These are phyloP conservation scores for Rhizoctonia solani DNA, from an alignment of 1,284 basidiomycete genomes.

Conservation along the genomic window DNA sequence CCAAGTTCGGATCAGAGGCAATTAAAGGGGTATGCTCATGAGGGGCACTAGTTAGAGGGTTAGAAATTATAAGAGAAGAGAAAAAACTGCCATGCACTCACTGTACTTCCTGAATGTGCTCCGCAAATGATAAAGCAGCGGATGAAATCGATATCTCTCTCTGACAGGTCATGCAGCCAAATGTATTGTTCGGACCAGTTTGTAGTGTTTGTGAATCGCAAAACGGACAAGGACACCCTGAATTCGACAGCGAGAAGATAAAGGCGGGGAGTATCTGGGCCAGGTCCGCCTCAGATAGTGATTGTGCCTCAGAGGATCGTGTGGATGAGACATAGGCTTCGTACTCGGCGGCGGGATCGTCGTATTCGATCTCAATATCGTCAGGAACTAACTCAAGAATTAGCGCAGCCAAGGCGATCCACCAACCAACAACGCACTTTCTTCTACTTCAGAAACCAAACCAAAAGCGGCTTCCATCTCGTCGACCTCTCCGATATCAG, in stretches of 20 bases:
- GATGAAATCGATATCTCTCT: neutral
- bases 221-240: constrained; percentile 24
- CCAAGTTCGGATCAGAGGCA: constrained; percentile 26
- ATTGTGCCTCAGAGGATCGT: neutral
- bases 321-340: constrained; percentile 5
- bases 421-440: neutral
- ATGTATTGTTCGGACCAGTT: constrained; percentile 25
- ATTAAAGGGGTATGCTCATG: constrained; percentile 23
- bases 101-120: constrained; percentile 6
- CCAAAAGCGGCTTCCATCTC: constrained; percentile 29
- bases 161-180: constrained; percentile 6
- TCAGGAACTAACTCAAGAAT: constrained; percentile 6
- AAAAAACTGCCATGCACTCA: neutral
- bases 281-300: neutral
- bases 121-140: constrained; percentile 21
- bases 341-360: constrained; percentile 28
- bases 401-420: neutral
- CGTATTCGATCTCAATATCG: constrained; percentile 12
- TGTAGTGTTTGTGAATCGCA: constrained; percentile 11
- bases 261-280: constrained; percentile 29
- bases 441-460: neutral
- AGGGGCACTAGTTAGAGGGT: neutral
- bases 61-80: neutral
- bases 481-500: constrained; percentile 21
- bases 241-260: constrained; percentile 5